Percentiles rank a stretch among this genome's conserved stretches.
These are phyloP conservation scores for Saccharomycopsis microspora DNA, from an alignment of 805 yeast genomes.

Conservation along the genomic window DNA sequence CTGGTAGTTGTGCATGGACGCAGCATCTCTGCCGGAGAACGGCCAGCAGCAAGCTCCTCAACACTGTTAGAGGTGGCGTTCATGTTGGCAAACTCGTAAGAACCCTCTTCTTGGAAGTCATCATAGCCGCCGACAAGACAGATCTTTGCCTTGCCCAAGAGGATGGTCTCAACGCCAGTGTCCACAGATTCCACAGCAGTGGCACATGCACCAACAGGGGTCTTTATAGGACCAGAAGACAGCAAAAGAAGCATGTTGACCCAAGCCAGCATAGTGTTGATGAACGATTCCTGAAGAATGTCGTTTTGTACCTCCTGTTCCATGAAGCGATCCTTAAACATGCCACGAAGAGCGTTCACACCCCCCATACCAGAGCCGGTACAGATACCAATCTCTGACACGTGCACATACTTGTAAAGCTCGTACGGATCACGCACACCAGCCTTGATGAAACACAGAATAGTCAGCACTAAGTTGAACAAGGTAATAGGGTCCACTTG, in stretches of 20 bases:
- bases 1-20: constrained; percentile 96
- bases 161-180: constrained; percentile 86
- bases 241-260: constrained; percentile 95
- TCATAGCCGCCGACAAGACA: constrained; percentile 98
- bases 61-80: constrained; percentile 90
- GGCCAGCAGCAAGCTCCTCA: constrained; percentile 86
- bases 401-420: constrained; percentile 96
- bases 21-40: constrained; percentile 98
- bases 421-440: constrained; percentile 99
- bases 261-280: constrained; percentile 99
- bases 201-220: constrained; percentile 99
- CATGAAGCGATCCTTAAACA: constrained; percentile 90
- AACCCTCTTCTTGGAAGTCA: constrained; percentile 99
- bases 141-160: constrained; percentile 89
- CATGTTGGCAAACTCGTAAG: constrained; percentile 97
- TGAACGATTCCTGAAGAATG: constrained; percentile 94
- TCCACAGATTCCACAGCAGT: constrained; percentile 98
- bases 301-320: constrained; percentile 96
- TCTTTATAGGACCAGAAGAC: constrained; percentile 97
- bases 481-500: constrained; percentile 97
- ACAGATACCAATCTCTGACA: constrained; percentile 98
- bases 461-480: constrained; percentile 86
- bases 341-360: constrained; percentile 91
- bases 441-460: constrained; percentile 84
- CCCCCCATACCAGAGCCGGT: constrained; percentile 99